Evolutionary conservation across 2,329 filamentous ascomycete genomes (phyloP).

Genomic region (Sporothrix variecibatus): DNA sequence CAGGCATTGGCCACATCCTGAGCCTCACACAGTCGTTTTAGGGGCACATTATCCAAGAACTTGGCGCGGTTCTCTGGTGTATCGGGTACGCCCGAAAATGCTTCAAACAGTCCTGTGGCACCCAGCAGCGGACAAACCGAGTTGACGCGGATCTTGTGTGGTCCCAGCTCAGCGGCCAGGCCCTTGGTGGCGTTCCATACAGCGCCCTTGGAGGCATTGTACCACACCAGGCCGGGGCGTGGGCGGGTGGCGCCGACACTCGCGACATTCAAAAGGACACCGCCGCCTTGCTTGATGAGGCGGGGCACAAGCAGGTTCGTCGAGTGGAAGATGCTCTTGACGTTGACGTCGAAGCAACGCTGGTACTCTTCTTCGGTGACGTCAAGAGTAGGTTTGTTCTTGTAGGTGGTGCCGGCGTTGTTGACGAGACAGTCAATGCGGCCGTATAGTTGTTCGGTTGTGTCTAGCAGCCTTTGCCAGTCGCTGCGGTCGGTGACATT

Average conservation of each 20-base stretch:
- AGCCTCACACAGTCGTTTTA: background rate
- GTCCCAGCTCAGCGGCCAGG: background rate
- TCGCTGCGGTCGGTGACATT: too few species aligned
- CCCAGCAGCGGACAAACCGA: background rate
- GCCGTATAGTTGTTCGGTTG: background rate
- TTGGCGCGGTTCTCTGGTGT: background rate
- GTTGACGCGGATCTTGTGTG: background rate
- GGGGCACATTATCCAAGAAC: background rate
- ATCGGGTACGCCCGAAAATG: background rate
- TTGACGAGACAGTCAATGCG: background rate
- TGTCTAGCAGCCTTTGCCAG: background rate
- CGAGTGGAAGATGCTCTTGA: background rate
- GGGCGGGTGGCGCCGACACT: background rate
- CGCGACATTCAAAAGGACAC: background rate
- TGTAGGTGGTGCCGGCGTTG: background rate
- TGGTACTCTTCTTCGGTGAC: background rate
- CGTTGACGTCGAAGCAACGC: background rate
- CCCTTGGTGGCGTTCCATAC: background rate
- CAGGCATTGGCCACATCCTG: background rate
- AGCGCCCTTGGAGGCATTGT: background rate
- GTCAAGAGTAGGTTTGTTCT: background rate
- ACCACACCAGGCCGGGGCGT: background rate
- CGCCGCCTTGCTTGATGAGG: background rate
- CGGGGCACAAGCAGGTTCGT: background rate
- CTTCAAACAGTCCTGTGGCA: background rate